Evolutionary conservation across 176 grass and related monocot species (phyloP).

Genomic region (Cymbopogon citratus): DNA sequence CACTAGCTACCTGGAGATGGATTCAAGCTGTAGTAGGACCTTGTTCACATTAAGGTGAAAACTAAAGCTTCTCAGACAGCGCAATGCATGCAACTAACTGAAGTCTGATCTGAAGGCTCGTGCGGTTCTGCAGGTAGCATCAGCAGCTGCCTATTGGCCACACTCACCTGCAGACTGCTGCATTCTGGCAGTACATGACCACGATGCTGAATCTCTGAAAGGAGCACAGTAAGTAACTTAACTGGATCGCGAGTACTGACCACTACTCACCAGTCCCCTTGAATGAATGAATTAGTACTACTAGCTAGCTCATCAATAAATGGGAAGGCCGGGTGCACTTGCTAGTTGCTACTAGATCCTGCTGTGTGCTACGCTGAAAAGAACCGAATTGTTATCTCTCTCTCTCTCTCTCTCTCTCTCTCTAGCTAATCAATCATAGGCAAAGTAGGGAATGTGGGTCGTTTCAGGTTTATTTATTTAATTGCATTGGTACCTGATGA

Average conservation of each 20-base stretch:
- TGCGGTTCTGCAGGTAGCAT: not conserved
- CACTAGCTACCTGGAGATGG: not conserved
- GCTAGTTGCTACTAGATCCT: not conserved
- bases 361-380: conserved; percentile 21
- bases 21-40: not conserved
- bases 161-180: not conserved
- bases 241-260: not conserved
- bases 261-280: not conserved
- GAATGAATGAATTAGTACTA: not conserved
- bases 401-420: conserved; percentile 23
- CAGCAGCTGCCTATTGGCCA: not conserved
- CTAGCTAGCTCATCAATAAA: not conserved
- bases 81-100: too few species aligned
- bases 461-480: not conserved
- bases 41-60: not conserved
- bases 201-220: not conserved
- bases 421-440: conserved; percentile 2
- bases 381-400: conserved; percentile 18
- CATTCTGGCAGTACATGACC: not conserved
- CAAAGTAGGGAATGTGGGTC: conserved; percentile 4
- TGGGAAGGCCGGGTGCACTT: not conserved
- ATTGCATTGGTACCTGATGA: not conserved
- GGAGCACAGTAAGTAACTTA: not conserved
- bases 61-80: too few species aligned
- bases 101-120: not conserved